Percentiles rank a stretch among this genome's conserved stretches.
Evolutionary conservation across 2,329 filamentous ascomycete genomes (phyloP).

Genomic region (Macrophomina pseudophaseolina): DNA sequence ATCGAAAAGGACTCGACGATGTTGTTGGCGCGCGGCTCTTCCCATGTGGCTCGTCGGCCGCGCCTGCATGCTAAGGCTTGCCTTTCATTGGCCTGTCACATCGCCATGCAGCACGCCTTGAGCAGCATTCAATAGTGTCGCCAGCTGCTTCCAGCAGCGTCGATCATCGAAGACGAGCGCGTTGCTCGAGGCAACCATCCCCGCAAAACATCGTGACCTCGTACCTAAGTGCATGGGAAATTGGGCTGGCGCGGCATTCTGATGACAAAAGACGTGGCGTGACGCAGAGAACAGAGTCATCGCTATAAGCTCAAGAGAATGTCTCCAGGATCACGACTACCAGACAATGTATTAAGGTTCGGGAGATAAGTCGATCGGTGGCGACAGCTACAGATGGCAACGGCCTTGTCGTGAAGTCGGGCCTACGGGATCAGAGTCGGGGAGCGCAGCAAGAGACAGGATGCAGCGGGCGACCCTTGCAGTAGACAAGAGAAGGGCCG

Average conservation of each 20-base stretch:
- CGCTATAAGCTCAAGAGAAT: constrained; percentile 5
- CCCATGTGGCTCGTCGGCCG: background rate
- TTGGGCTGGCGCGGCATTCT: background rate
- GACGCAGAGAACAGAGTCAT: constrained; percentile 1
- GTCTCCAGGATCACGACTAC: background rate
- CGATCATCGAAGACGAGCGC: background rate
- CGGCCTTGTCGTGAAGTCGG: background rate
- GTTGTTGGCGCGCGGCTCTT: constrained; percentile 1
- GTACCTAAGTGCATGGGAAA: constrained; percentile 1
- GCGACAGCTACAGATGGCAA: background rate
- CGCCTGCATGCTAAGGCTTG: background rate
- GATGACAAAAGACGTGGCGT: background rate
- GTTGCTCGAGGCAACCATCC: constrained; percentile 16
- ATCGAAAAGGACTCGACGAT: background rate
- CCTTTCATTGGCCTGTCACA: background rate
- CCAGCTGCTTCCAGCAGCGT: background rate
- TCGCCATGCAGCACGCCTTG: constrained; percentile 11
- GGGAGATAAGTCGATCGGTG: constrained; percentile 10
- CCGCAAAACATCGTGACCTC: background rate
- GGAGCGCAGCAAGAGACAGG: constrained; percentile 1
- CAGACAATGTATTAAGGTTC: constrained; percentile 13
- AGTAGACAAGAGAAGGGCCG: background rate
- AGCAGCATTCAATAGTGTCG: background rate
- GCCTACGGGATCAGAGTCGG: background rate
- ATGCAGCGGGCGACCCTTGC: constrained; percentile 3